phyloP scores from a whole-genome alignment of 208 protist genomes.

The Trypanosoma avium region DNA sequence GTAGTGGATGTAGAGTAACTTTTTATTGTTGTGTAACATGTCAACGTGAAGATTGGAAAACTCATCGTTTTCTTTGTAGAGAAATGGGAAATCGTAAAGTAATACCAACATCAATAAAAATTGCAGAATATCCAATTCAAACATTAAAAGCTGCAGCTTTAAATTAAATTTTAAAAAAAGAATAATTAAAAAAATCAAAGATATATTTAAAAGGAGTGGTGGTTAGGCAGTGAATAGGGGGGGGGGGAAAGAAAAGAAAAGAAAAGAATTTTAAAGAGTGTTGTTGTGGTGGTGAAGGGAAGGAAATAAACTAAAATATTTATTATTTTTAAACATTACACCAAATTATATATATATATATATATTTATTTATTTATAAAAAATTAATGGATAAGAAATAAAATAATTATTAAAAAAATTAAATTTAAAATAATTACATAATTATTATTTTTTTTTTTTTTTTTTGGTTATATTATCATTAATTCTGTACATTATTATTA shows the following conservation, averaged over 20 bases:
- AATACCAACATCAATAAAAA: conserved; percentile 27
- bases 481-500: too few relatives aligned
- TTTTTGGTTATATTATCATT: too few relatives aligned
- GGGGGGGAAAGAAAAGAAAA: not conserved
- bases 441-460: conserved; percentile 19
- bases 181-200: not conserved
- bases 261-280: not conserved
- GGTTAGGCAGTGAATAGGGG: too few relatives aligned
- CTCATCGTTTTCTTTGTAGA: conserved; percentile 67
- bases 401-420: too few relatives aligned
- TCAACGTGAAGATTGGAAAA: conserved; percentile 78
- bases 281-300: not conserved
- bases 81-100: conserved; percentile 63
- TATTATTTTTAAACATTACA: not conserved
- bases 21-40: conserved; percentile 80
- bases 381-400: too few relatives aligned
- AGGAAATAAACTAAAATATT: not conserved
- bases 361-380: too few relatives aligned
- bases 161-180: conserved; percentile 9
- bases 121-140: conserved; percentile 26
- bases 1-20: conserved; percentile 72
- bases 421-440: not conserved
- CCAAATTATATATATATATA: too few relatives aligned
- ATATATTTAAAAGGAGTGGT: not conserved
- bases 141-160: conserved; percentile 31